Percentiles rank a stretch among this genome's conserved stretches.
Evolutionary conservation across 1,284 basidiomycete species (phyloP).

Genomic region (Flammula alnicola): DNA sequence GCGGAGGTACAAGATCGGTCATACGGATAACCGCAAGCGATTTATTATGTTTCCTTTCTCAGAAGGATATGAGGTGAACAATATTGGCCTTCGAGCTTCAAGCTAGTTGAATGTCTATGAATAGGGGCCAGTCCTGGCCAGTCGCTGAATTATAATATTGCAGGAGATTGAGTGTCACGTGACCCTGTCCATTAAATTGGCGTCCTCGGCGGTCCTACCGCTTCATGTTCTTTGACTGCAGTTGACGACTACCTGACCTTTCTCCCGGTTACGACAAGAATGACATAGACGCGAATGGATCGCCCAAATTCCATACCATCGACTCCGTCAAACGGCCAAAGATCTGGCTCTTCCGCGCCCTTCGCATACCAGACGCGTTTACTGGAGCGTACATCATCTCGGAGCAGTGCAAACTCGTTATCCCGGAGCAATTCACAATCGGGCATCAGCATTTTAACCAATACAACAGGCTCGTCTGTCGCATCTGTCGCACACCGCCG

Average conservation of each 20-base stretch:
- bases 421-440: slow-evolving; percentile 64
- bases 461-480: slow-evolving; percentile 43
- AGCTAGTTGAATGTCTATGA: no score
- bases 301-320: slow-evolving; percentile 40
- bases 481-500: slow-evolving; percentile 52
- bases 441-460: slow-evolving; percentile 42
- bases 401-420: slow-evolving; percentile 50
- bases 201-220: slow-evolving; percentile 21
- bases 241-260: slow-evolving; percentile 10
- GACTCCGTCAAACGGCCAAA: slow-evolving; percentile 29
- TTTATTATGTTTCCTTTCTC: no score
- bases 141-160: no score
- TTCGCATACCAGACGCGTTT: slow-evolving; percentile 84
- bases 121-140: no score
- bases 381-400: slow-evolving; percentile 72
- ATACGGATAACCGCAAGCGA: no score
- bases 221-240: slow-evolving; percentile 7
- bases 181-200: slow-evolving; percentile 23
- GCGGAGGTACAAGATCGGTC: no score
- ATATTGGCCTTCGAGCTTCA: no score
- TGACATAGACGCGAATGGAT: slow-evolving; percentile 37
- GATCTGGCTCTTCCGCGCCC: slow-evolving; percentile 48
- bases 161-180: no score
- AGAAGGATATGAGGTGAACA: no score
- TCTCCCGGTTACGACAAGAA: slow-evolving; percentile 16